Conservation (phyloP, 208 protist genomes). For the Trypanosoma conorhini region DNA sequence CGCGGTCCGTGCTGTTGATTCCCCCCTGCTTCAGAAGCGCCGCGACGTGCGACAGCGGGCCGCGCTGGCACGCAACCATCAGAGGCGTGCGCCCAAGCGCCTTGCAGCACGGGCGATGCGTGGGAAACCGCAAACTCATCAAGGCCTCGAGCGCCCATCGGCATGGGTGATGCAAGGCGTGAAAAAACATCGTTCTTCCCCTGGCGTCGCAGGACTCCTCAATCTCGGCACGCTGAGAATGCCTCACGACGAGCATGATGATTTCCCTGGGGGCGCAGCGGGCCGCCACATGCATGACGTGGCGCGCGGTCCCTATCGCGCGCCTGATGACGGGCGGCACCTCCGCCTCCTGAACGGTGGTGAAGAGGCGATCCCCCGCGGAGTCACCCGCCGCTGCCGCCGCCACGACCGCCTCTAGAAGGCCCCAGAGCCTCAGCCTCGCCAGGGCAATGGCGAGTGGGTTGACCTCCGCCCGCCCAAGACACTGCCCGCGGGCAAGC, state of each 20-base stretch:
- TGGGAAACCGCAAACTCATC: conserved; percentile 45
- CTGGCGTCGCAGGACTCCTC: conserved; percentile 54
- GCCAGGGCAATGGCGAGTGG: conserved; percentile 49
- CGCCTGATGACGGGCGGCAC: conserved; percentile 50
- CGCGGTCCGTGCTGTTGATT: conserved; percentile 35
- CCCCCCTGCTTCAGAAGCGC: conserved; percentile 45
- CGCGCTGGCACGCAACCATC: conserved; percentile 60
- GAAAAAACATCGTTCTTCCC: conserved; percentile 61
- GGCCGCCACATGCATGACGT: conserved; percentile 71
- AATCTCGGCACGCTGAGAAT: conserved; percentile 59
- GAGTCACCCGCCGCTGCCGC: conserved; percentile 30
- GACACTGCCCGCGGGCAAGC: conserved; percentile 41
- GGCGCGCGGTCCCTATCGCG: conserved; percentile 47
- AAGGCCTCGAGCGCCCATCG: conserved; percentile 52
- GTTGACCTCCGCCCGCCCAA: conserved; percentile 60
- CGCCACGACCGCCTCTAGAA: conserved; percentile 50
- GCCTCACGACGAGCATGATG: conserved; percentile 49
- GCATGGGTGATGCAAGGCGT: conserved; percentile 52
- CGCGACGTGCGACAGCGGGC: conserved; percentile 37
- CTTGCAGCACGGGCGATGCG: conserved; percentile 46
- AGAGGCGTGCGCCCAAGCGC: conserved; percentile 60
- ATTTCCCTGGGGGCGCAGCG: conserved; percentile 47
- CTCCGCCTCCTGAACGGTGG: conserved; percentile 45
- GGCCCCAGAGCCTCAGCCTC: conserved; percentile 44
- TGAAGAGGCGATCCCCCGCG: conserved; percentile 39